phyloP scores from a whole-genome alignment of 2,329 filamentous ascomycete species.

The Fusarium coffeatum region DNA sequence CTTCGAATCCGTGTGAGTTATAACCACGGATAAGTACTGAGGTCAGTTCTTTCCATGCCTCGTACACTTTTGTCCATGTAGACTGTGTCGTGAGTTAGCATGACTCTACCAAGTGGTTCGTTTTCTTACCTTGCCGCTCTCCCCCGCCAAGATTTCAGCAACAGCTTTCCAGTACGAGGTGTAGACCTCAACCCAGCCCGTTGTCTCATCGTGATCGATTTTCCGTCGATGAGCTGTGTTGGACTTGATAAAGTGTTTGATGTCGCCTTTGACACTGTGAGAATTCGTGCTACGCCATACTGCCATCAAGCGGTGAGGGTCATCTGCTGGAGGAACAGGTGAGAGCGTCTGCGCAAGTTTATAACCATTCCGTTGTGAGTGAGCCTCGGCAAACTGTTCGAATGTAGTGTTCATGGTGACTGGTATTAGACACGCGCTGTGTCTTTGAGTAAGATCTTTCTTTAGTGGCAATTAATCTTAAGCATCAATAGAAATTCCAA shows the following conservation, averaged over 20 bases:
- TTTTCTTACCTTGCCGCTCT: slow-evolving; percentile 52
- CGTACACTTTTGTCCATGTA: slow-evolving; percentile 87
- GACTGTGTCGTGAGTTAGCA: slow-evolving; percentile 52
- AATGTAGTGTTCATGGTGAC: slow-evolving; percentile 78
- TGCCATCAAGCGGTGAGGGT: slow-evolving; percentile 73
- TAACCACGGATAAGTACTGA: slow-evolving; percentile 85
- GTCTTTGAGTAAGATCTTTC: slow-evolving; percentile 5
- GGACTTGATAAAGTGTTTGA: slow-evolving; percentile 77
- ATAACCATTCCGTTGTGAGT: slow-evolving; percentile 74
- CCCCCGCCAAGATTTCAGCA: slow-evolving; percentile 74
- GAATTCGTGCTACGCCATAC: slow-evolving; percentile 79
- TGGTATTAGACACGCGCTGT: slow-evolving; percentile 19
- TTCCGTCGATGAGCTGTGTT: slow-evolving; percentile 64
- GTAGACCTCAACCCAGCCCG: slow-evolving; percentile 90
- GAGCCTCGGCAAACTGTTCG: slow-evolving; percentile 76
- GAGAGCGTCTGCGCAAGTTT: slow-evolving; percentile 79
- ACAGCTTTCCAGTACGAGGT: slow-evolving; percentile 84
- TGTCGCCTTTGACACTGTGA: slow-evolving; percentile 73
- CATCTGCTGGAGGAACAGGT: slow-evolving; percentile 71
- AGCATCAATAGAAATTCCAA: neutral
- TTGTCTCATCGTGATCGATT: slow-evolving; percentile 74
- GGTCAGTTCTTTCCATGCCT: slow-evolving; percentile 87
- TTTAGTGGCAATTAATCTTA: neutral
- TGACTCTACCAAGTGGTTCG: neutral
- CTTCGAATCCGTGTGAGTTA: slow-evolving; percentile 77